Conservation (phyloP, 2,329 filamentous ascomycete genomes). For the Keithomyces neogunnii region DNA sequence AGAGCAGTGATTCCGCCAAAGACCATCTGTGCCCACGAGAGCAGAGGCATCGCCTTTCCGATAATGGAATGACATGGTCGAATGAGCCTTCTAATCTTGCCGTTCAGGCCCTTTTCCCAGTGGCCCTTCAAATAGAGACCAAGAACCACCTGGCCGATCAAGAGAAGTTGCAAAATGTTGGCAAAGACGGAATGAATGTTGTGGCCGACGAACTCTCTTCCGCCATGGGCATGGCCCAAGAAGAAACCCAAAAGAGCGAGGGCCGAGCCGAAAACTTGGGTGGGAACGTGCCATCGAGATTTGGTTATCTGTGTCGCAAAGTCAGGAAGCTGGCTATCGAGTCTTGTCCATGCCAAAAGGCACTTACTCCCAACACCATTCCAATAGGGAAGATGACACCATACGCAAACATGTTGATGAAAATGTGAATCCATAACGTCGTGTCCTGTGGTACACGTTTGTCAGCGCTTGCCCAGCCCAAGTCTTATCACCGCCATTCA, state of each 20-base stretch:
- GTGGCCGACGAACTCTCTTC: constrained; percentile 66
- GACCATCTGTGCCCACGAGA: constrained; percentile 88
- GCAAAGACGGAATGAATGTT: constrained; percentile 82
- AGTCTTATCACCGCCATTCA: neutral
- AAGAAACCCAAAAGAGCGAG: constrained; percentile 81
- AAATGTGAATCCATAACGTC: constrained; percentile 88
- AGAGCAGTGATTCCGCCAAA: constrained; percentile 90
- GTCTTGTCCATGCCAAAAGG: too few species aligned
- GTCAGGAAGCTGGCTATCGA: neutral
- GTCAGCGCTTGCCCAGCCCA: constrained; percentile 20
- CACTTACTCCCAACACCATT: constrained; percentile 87
- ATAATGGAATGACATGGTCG: constrained; percentile 70
- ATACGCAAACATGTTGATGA: constrained; percentile 79
- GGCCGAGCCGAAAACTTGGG: constrained; percentile 66
- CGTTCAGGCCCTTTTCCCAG: constrained; percentile 75
- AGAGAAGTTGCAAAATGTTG: constrained; percentile 68
- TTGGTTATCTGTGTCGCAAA: constrained; percentile 59
- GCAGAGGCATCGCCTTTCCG: constrained; percentile 79
- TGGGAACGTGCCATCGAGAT: constrained; percentile 88
- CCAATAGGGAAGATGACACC: constrained; percentile 88
- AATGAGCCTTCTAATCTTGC: constrained; percentile 62
- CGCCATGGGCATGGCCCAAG: constrained; percentile 83
- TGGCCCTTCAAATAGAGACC: constrained; percentile 87
- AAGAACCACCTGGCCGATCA: constrained; percentile 67
- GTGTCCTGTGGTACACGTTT: constrained; percentile 47